Evolutionary conservation across 352 stramenopile genomes (phyloP), one percentile per base, ranked within the genome.

Genomic region (Phytophthora sp.): DNA sequence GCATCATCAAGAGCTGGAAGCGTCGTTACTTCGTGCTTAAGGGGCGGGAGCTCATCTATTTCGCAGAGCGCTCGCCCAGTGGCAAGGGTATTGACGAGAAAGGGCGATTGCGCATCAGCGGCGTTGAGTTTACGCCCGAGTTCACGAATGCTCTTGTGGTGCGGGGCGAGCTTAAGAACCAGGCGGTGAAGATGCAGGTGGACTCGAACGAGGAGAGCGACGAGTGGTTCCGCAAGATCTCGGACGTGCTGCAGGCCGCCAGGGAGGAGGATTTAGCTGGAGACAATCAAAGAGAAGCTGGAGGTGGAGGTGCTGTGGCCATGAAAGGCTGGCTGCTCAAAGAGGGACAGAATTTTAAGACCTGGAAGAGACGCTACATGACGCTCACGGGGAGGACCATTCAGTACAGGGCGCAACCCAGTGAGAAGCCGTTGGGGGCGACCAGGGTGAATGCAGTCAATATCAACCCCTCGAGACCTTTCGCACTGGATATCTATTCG

Each of bases 331-430:
- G 85, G 85, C 63, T 95, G 2, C 69, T 76, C 23, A 95, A 95
- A 45, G 85, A 95, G 68, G 87, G 87, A 8, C 84, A 93, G 63
- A 93, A 93, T 57, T 93, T 95, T 66, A 94, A 95, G 82, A 93
- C 79, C 18, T 95, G 87, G 87, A 95, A 95, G 56, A 73, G 78
- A 29, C 82, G 87, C 27, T 94, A 89, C 67, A 91, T 95, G 76
- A 90, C 80, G 46, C 69, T 95, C 7, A 70, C 41, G 0, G 87
- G 79, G 4, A 70, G 64, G 31, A 50, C 77, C 15, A 79, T 95
- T 50, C 82, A 90, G 70, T 95, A 95, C 65, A 71, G 82, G 54
- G 84, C 79, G 2, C 66, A 83, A 11, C 58, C 72, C 6, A 57
- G 57, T 23, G 84, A 93, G 47, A 73, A 77, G 38, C 84, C 84